phyloP scores from a whole-genome alignment of 2,329 filamentous ascomycete genomes.

The Aureobasidium vineae region DNA sequence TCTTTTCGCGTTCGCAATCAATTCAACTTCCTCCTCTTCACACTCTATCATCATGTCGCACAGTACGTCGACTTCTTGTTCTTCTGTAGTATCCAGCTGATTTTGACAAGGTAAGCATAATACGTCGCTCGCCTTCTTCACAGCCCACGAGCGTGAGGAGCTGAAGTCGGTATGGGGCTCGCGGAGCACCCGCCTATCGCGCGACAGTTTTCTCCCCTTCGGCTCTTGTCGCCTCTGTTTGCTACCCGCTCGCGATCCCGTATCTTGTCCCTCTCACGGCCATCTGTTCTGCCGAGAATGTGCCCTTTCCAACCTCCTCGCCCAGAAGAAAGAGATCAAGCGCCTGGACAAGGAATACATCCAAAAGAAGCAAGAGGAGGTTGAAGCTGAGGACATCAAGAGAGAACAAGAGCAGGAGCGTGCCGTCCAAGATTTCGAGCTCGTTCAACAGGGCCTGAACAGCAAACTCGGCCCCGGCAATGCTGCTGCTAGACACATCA shows the following conservation, averaged over 20 bases:
- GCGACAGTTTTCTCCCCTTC: conserved; percentile 91
- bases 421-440: conserved; percentile 79
- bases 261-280: conserved; percentile 72
- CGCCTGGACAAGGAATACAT: conserved; percentile 64
- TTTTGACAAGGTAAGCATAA: conserved; percentile 65
- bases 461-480: conserved; percentile 39
- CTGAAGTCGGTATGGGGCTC: conserved; percentile 76
- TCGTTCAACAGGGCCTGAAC: conserved; percentile 66
- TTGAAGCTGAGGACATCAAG: conserved; percentile 61
- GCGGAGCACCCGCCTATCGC: conserved; percentile 70
- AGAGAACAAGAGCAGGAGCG: conserved; percentile 66
- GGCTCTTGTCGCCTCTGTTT: conserved; percentile 87
- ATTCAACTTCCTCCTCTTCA: not conserved
- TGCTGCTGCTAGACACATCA: conserved; percentile 46
- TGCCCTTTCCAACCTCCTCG: conserved; percentile 83
- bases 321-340: conserved; percentile 89
- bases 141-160: conserved; percentile 80
- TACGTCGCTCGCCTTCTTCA: conserved; percentile 90
- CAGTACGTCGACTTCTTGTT: conserved; percentile 30
- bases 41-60: conserved; percentile 31
- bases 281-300: conserved; percentile 97
- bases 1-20: not conserved
- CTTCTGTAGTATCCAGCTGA: not conserved
- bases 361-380: conserved; percentile 61
- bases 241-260: conserved; percentile 73